phyloP scores from a whole-genome alignment of 805 yeast genomes.

The Cyberlindnera americana region DNA sequence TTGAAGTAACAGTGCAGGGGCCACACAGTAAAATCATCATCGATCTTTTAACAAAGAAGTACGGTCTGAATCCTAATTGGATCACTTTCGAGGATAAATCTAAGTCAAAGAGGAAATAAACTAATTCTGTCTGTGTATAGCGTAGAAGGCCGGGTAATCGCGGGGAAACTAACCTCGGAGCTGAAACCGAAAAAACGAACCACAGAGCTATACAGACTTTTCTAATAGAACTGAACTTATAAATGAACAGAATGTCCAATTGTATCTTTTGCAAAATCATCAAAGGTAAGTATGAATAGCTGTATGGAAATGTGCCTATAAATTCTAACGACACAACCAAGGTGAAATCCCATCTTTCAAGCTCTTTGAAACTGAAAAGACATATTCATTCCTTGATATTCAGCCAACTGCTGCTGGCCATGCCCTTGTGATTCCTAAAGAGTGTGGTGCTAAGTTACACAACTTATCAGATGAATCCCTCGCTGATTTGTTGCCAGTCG shows the following conservation, averaged over 20 bases:
- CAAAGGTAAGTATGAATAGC: conserved; percentile 71
- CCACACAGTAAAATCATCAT: conserved; percentile 66
- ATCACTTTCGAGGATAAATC: conserved; percentile 61
- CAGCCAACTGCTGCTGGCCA: conserved; percentile 92
- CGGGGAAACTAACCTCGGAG: not conserved
- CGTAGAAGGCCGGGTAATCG: not conserved
- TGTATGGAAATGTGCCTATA: too few relatives aligned
- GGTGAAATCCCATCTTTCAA: conserved; percentile 96
- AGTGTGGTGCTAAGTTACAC: conserved; percentile 91
- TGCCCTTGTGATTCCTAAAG: conserved; percentile 84
- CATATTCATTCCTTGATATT: conserved; percentile 86
- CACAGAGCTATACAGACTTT: too few relatives aligned
- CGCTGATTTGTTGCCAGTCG: conserved; percentile 81
- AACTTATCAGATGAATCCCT: conserved; percentile 89
- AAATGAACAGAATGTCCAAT: conserved; percentile 30
- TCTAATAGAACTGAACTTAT: too few relatives aligned
- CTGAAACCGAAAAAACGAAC: too few relatives aligned
- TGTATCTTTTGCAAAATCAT: conserved; percentile 94
- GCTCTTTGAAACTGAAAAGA: conserved; percentile 75
- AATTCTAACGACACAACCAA: conserved; percentile 26
- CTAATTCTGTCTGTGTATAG: not conserved
- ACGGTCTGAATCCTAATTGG: conserved; percentile 65
- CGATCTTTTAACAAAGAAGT: conserved; percentile 51
- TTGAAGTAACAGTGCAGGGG: conserved; percentile 87
- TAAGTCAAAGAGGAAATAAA: conserved; percentile 44